Evolutionary conservation across 495 filamentous ascomycete genomes (phyloP).

Genomic region (Usnea hakonensis): DNA sequence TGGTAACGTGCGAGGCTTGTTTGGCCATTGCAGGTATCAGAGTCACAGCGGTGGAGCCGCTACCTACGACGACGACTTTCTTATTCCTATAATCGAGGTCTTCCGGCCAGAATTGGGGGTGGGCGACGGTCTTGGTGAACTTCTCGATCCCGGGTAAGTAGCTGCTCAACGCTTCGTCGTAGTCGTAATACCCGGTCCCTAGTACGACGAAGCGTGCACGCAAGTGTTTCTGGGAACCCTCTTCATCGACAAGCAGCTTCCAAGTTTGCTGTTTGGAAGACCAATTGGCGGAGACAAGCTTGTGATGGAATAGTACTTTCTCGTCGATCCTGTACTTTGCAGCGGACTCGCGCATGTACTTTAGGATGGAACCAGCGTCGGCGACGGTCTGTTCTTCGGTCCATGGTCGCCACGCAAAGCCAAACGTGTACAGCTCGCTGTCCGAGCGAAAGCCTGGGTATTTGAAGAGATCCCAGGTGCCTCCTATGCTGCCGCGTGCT

Average conservation of each 20-base stretch:
- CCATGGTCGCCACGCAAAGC: constrained; percentile 12
- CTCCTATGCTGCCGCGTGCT: constrained; percentile 7
- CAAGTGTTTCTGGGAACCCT: background rate
- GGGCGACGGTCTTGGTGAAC: background rate
- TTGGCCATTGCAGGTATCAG: constrained; percentile 5
- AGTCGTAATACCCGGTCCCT: constrained; percentile 12
- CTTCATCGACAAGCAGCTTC: constrained; percentile 4
- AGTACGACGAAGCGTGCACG: constrained; percentile 6
- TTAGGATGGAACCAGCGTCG: constrained; percentile 8
- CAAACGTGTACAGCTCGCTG: constrained; percentile 12
- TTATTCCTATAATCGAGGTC: constrained; percentile 3
- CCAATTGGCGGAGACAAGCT: constrained; percentile 6
- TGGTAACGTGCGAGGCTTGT: constrained; percentile 9
- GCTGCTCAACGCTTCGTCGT: constrained; percentile 4
- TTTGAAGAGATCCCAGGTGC: constrained; percentile 11
- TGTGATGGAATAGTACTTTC: constrained; percentile 1
- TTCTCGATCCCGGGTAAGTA: background rate
- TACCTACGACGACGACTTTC: constrained; percentile 8
- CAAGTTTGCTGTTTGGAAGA: constrained; percentile 4
- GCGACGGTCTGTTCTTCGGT: background rate
- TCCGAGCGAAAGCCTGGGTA: constrained; percentile 14
- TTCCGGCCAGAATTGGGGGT: constrained; percentile 12
- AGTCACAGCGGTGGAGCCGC: constrained; percentile 9
- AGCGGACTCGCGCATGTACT: constrained; percentile 5
- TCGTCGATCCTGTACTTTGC: constrained; percentile 1